Evolutionary conservation across 768 basidiomycete species (phyloP).

Genomic region (Pisolithus orientalis): DNA sequence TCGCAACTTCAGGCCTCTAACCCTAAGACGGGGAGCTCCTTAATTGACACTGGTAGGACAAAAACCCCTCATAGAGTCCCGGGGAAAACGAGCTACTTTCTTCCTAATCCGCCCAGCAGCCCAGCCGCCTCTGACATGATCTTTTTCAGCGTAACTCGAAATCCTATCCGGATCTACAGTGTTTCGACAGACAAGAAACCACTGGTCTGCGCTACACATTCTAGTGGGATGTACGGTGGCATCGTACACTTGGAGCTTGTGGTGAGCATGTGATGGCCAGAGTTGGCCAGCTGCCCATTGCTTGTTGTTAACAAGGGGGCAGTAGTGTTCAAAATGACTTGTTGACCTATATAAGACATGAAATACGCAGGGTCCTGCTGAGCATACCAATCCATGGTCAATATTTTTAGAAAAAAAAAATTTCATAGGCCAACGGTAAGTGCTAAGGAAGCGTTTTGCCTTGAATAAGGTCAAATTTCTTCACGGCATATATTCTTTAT

Average conservation of each 20-base stretch:
- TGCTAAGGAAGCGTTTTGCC: constrained; percentile 12
- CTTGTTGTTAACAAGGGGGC: constrained; percentile 40
- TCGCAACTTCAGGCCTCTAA: constrained; percentile 10
- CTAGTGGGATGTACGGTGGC: constrained; percentile 47
- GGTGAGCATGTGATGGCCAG: constrained; percentile 60
- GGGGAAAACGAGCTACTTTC: no score
- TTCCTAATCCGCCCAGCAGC: constrained; percentile 7
- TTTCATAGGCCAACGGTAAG: background rate
- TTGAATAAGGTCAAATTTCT: constrained; percentile 54
- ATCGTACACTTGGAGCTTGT: constrained; percentile 63
- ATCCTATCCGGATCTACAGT: constrained; percentile 62
- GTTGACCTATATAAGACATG: constrained; percentile 42
- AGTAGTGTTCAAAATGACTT: constrained; percentile 34
- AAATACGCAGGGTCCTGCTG: constrained; percentile 53
- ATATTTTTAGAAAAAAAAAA: constrained; percentile 7
- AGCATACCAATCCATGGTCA: constrained; percentile 49
- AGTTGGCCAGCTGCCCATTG: constrained; percentile 38
- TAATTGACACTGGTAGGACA: no score
- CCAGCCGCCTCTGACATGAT: constrained; percentile 31
- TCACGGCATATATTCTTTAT: constrained; percentile 61
- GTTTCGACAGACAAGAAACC: constrained; percentile 72
- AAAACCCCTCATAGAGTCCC: no score
- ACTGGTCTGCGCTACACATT: constrained; percentile 33
- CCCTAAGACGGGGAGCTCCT: no score
- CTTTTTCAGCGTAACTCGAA: constrained; percentile 46